Evolutionary conservation across 2,329 filamentous ascomycete species (phyloP), one percentile per base, ranked within the genome.

Genomic region (Arthrobotrys megalospora): DNA sequence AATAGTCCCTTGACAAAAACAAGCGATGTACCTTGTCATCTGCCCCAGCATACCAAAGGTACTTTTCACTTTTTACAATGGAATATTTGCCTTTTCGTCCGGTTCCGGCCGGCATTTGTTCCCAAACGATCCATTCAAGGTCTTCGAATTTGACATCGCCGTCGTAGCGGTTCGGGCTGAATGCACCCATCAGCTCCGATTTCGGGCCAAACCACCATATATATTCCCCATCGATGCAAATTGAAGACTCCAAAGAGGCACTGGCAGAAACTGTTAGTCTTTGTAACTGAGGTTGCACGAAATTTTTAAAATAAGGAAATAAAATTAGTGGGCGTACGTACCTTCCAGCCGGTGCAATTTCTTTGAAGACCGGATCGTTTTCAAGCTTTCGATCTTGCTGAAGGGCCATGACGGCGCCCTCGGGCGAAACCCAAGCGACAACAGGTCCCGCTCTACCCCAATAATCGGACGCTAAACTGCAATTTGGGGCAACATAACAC

Each of bases 161-260:
- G 2, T 28, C 4, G 21, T 24, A 50, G 5, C 43, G n/a, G 4
- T 28, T 50, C 0, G 19, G 12, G 6, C 47, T 50, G 4, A 11
- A 50, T 0, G 48, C 48, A 10, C 24, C 48, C 24, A 53, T 53
- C 24, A 53, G 12, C 48, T 53, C 48, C 3, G 7, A 53, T 3
- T 53, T 53, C 11, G 48, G 48, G 19, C 48, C 48, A 34, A 53
- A 53, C 48, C 48, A 53, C 48, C 48, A 53, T 4, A 53, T 53
- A 14, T 1, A 32, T 34, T 7, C 11, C n/a, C 21, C 48, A 34
- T 4, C 12, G 21, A 32, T 3, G 24, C 48, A 12, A 53, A 34
- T 21, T 7, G 48, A 28, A 5, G 48, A 53, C 7, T 53, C 24
- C 21, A 53, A 34, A 2, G 48, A 21, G 6, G 48, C 48, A 34